Percentiles rank a stretch among this genome's conserved stretches.
Conservation (phyloP, 352 stramenopile genomes). For the Globisporangium spiculum region DNA sequence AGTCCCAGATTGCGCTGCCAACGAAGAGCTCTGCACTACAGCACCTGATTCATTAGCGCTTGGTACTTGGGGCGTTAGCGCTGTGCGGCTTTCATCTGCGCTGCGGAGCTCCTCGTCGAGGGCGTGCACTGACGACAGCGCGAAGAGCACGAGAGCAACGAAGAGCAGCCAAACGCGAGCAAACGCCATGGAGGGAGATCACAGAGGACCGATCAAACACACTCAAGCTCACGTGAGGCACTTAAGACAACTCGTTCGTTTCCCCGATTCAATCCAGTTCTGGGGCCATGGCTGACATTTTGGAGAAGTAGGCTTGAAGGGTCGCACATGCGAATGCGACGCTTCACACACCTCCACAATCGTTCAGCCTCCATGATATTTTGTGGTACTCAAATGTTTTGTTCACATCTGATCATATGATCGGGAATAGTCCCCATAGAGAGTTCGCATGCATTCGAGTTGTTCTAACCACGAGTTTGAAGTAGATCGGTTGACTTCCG, state of each 20-base stretch:
- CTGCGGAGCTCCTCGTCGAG: neutral
- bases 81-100: neutral
- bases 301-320: neutral
- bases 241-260: neutral
- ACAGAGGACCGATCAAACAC: neutral
- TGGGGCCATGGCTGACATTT: neutral
- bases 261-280: neutral
- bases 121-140: neutral
- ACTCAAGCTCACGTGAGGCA: neutral
- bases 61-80: neutral
- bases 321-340: neutral
- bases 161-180: neutral
- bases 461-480: neutral
- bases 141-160: neutral
- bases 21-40: neutral
- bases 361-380: too few species aligned
- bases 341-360: neutral
- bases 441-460: neutral
- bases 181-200: neutral
- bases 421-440: too few species aligned
- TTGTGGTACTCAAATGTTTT: too few species aligned
- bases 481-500: neutral
- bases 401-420: too few species aligned
- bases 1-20: neutral
- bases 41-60: too few species aligned